Base-by-base conservation (phyloP, 2,329 filamentous ascomycete genomes). In the Pestalotiopsis sp. region DNA sequence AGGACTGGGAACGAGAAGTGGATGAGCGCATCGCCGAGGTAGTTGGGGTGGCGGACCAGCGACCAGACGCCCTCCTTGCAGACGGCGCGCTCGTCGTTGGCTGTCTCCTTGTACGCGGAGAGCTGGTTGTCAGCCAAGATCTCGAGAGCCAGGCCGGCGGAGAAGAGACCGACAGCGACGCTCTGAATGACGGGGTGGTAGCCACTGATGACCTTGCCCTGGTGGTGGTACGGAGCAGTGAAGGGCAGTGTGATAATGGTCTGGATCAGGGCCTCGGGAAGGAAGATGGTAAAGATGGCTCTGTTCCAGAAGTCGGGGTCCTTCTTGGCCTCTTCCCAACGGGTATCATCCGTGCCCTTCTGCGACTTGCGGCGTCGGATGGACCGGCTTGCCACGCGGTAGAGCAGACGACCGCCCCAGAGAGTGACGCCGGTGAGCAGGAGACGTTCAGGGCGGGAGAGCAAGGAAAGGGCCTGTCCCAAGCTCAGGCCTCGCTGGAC, bases 21-120 rank as follows among this genome's bases (percentile, higher is more conserved):
- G 11, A 88, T 82, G 3, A 90, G 80, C 2, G 85, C 81, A 68
- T 90, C 88, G 2, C 88, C 88, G n/a, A 90, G 84, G 73, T 90
- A 90, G 87, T 90, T 90, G 0, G 88, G 88, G 77, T 90, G 87
- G 63, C 88, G 80, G 31, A 90, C 87, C 39, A 90, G 82, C 72
- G 86, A 87, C 86, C 87, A 90, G 38, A 90, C 88, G 13, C 87
- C 87, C n/a, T 86, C 82, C 14, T 84, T 82, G 70, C 85, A 82
- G 38, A 89, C 79, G 49, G 79, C 80, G 2, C 67, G 67, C 41
- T 79, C 78, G 17, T 75, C 73, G 17, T 80, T 80, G 25, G 82
- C 76, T 59, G 68, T 67, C 64, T 70, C 71, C n/a, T 84, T 83
- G 75, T 88, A 87, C 41, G 80, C 74, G 60, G 85, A 84, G 14